These are phyloP conservation scores for Mycosphaerella sp. DNA, from an alignment of 2,329 filamentous ascomycete genomes.

Conservation along the genomic window DNA sequence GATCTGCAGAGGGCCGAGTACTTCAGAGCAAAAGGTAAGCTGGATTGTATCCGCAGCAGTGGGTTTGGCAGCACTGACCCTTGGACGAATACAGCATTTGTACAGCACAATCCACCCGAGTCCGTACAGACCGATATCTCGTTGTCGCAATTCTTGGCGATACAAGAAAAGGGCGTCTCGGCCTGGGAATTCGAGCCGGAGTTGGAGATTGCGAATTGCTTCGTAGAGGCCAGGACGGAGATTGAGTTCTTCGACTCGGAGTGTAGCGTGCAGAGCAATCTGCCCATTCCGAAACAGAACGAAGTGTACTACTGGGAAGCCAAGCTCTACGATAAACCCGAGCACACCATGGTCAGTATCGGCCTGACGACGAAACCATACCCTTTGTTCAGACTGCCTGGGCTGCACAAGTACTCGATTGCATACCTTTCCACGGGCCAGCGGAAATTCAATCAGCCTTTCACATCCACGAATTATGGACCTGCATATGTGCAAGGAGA, in stretches of 20 bases:
- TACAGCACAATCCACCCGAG: conserved; percentile 89
- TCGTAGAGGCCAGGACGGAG: conserved; percentile 91
- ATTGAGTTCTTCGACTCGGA: conserved; percentile 99
- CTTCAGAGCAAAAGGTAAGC: conserved; percentile 82
- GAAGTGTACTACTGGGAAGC: conserved; percentile 99
- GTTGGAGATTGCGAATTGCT: conserved; percentile 96
- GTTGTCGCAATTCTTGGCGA: conserved; percentile 91
- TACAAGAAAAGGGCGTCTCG: conserved; percentile 99
- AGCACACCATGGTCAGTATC: conserved; percentile 77
- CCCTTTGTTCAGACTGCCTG: conserved; percentile 85
- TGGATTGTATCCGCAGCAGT: neutral
- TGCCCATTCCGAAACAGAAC: conserved; percentile 96
- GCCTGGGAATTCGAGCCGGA: conserved; percentile 99
- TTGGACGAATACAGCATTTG: conserved; percentile 60
- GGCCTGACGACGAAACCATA: conserved; percentile 97
- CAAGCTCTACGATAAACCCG: conserved; percentile 97
- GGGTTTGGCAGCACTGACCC: conserved; percentile 23
- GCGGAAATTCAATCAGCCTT: conserved; percentile 89
- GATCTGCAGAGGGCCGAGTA: conserved; percentile 88
- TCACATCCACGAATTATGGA: conserved; percentile 70
- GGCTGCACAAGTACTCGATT: conserved; percentile 86
- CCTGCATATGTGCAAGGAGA: conserved; percentile 86
- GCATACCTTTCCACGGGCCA: conserved; percentile 85
- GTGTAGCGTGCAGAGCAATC: conserved; percentile 93
- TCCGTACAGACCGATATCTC: conserved; percentile 96